Base-by-base conservation (phyloP, 192 early-diverging fungal genomes). In the Backusella psychrophila region DNA sequence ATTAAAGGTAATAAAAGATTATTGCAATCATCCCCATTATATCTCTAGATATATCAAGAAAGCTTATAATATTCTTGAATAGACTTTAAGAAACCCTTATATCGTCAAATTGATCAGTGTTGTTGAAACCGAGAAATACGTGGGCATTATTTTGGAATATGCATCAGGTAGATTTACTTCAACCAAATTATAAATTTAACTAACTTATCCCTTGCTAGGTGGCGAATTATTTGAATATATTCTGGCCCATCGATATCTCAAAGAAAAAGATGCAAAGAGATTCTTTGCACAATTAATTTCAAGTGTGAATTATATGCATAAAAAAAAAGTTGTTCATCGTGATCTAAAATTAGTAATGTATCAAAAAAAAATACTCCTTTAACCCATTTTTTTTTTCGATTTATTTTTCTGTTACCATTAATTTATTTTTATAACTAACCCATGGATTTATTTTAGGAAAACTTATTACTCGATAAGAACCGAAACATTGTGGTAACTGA, bases 141-240 rank as follows among this genome's bases (percentile, higher is more conserved):
- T 96, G 77, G 95, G 95, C 42, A 93, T 96, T 74, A 89, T 95
- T 23, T 90, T 96, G 81, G 93, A 95, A 80, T 95, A 92, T 79
- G 94, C 93, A 36, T 92, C 92, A 29, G 89, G 89, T 80, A 80
- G 76, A 73, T n/a, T 76, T 9, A 23, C 14, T 68, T 39, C 29
- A 52, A 66, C 19, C 14, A 41, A 26, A 23, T 72, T 56, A 65
- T 35, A 74, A 74, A 74, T 35, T 69, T 21, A 35, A 17, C 53
- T 39, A 74, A 74, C 35, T 49, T 8, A 34, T 44, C 29, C 21
- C 29, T 3, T 15, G 23, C 53, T 56, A 79, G 78, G 78, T 26
- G 78, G 78, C 23, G 78, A 79, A 74, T 29, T 96, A 66, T 96
- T 96, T 78, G 94, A 96, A 82, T 90, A 95, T 84, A 93, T 96